Percentiles rank a stretch among this genome's conserved stretches.
These are phyloP conservation scores for Pythium folliculosum DNA, from an alignment of 352 stramenopile species.

Conservation along the genomic window DNA sequence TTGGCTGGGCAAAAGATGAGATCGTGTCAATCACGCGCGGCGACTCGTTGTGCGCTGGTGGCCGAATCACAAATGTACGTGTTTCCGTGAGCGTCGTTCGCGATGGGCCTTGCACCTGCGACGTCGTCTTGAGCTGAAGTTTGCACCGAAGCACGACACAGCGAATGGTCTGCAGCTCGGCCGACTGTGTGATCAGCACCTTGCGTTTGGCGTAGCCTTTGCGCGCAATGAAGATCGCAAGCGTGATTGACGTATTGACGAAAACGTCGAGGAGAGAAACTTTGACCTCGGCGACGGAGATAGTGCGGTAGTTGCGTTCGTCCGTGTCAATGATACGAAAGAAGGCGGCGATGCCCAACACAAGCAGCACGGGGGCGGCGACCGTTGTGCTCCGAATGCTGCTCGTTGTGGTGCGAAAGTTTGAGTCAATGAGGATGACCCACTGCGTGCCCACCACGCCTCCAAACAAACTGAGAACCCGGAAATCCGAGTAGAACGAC, in stretches of 20 bases:
- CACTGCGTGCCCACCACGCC: conserved; percentile 30
- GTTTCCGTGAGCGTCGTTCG: no score
- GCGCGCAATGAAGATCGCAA: conserved; percentile 38
- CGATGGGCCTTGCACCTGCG: no score
- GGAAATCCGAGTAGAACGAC: conserved; percentile 35
- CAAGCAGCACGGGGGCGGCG: conserved; percentile 19
- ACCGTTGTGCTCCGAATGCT: conserved; percentile 27
- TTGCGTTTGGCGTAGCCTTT: conserved; percentile 38
- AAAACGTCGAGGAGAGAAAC: conserved; percentile 42
- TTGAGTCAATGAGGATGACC: conserved; percentile 35
- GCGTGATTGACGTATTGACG: conserved; percentile 40
- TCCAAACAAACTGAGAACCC: conserved; percentile 30
- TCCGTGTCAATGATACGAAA: conserved; percentile 34
- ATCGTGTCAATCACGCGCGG: no score
- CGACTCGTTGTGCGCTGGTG: no score
- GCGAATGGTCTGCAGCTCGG: conserved; percentile 34
- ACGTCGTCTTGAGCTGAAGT: no score
- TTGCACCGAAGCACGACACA: no score
- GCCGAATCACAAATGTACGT: no score
- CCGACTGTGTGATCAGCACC: conserved; percentile 28
- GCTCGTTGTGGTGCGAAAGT: conserved; percentile 39
- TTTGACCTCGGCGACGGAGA: conserved; percentile 28
- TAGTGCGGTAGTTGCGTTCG: conserved; percentile 17
- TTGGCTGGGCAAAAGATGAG: no score
- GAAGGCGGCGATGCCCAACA: conserved; percentile 25